Evolutionary conservation across 257 asterid genomes (phyloP), one percentile per base, ranked within the genome.

Genomic region (Nicotiana undulata): DNA sequence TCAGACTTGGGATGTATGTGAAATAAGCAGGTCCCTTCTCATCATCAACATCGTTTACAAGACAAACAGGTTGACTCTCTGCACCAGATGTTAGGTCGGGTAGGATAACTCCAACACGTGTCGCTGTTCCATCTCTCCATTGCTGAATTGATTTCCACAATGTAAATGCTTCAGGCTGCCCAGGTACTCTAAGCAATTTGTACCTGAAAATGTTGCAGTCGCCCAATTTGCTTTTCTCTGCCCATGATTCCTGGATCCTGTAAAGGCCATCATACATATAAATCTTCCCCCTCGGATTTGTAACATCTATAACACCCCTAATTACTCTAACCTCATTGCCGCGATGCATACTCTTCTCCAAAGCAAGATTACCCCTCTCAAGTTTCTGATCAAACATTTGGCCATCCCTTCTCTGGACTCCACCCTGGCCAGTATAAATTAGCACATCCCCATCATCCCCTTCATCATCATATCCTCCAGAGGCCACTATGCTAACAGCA

Each of bases 11-110:
- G 82, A 87, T 81, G 72, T 95, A 95, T 1, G 97, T 88, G 91
- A 95, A 95, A 88, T 93, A 92, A 28, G 94, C 88, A 16, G 99
- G 98, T 24, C 95, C 97, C 85, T 88, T 95, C 81, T 93, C 99
- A 68, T 90, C 89, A 83, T 95, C 98, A 68, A 93, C 95, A 52
- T 92, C 97, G 64, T 93, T 95, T 80, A 95, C 96, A 59, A 95
- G 94, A 46, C 94, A 80, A 70, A 95, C 96, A 2, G 97, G 97
- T 24, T 80, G 95, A 81, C 84, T 84, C 86, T 95, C 99, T 9
- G 89, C 89, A 18, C 98, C 98, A 18, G 93, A 89, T 44, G 97
- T 85, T 49, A 95, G 84, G 86, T 95, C 99, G 0, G 99, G 97
- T 29, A 95, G 89, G 78, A 93, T 91, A 78, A 93, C 86, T 28